phyloP scores from a whole-genome alignment of 129 eudicot genomes.

The Sambucus nigra region DNA sequence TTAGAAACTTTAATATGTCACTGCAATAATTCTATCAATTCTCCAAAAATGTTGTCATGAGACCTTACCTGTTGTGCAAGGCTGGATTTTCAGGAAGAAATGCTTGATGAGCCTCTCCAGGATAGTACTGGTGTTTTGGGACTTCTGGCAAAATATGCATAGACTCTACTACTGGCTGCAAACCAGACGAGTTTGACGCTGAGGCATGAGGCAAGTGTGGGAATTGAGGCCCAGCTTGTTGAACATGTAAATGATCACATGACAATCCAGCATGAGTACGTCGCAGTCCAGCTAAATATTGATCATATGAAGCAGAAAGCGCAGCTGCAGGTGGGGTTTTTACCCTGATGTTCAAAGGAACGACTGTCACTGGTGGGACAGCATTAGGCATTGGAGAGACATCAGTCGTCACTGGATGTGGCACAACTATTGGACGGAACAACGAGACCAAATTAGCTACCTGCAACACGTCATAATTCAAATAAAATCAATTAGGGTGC shows the following conservation, averaged over 20 bases:
- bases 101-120: not conserved
- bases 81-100: not conserved
- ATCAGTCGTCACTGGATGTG: not conserved
- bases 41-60: not conserved
- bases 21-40: no score
- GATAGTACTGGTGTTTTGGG: not conserved
- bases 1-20: no score
- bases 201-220: slow-evolving; percentile 1
- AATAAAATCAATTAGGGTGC: not conserved
- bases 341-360: not conserved
- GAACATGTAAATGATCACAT: not conserved
- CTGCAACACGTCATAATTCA: slow-evolving; percentile 5
- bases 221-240: not conserved
- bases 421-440: slow-evolving; percentile 14
- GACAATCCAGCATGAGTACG: not conserved
- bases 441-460: slow-evolving; percentile 14
- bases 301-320: slow-evolving; percentile 9
- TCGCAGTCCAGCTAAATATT: slow-evolving; percentile 4
- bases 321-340: slow-evolving; percentile 2
- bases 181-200: not conserved
- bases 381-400: not conserved
- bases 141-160: no score
- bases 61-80: slow-evolving; percentile 5
- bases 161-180: not conserved
- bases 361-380: not conserved